Evolutionary conservation across 495 filamentous ascomycete species (phyloP), one percentile per base, ranked within the genome.

Genomic region (Astrocystis sublimbata): DNA sequence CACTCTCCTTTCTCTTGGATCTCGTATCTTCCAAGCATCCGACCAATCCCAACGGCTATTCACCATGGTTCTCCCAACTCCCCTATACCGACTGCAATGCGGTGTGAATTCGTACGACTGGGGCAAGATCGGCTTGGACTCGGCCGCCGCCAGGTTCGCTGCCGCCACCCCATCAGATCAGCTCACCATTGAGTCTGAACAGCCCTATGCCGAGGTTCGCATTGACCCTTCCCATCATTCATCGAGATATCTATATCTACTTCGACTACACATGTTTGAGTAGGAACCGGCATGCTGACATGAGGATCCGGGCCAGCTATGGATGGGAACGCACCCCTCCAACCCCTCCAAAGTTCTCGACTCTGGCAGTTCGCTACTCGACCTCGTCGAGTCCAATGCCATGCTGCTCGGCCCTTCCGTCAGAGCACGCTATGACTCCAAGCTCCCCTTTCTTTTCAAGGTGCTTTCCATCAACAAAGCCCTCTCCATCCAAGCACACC

Each of bases 101-200:
- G 93, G 93, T 67, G 91, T 93, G 66, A 98, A 98, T 73, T 97
- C 93, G 75, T 98, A 98, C 74, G 94, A 97, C 76, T 98, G 94
- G 94, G 94, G 94, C 85, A 96, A 96, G 79, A 82, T 92, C 63
- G 93, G 93, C 64, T 83, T 84, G 36, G 80, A 89, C 26, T 97
- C 93, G 28, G 84, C 90, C 26, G 87, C 91, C 62, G 87, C 91
- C 51, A 85, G 85, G 58, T 94, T 87, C 72, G 91, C 91, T 59
- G 87, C 89, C 30, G 90, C 86, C 50, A 96, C 87, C 40, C 87
- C 91, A 19, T 77, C 83, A 26, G 75, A 84, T 43, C 85, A 85
- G 51, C 90, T 97, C 68, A 79, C 80, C 28, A 88, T 97, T 62
- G 85, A 97, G 63, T 81, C 89, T 33, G 86, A 92, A 65, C 90